phyloP scores from a whole-genome alignment of 306 rosid species.

The Prunus persica region DNA sequence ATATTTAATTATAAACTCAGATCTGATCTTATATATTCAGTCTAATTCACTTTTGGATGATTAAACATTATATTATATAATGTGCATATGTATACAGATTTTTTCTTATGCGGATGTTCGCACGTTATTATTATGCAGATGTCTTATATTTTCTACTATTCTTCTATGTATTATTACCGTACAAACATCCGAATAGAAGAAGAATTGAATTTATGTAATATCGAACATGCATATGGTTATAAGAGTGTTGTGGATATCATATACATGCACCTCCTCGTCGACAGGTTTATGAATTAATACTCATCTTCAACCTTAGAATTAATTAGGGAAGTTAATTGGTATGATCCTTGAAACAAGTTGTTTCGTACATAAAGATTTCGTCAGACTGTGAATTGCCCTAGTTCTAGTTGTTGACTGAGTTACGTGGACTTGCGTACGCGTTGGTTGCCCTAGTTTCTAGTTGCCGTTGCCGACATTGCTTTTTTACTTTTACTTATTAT shows the following conservation, averaged over 20 bases:
- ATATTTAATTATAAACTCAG: not conserved
- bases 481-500: too few species aligned
- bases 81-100: too few species aligned
- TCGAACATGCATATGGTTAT: not conserved
- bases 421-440: not conserved
- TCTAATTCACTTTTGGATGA: not conserved
- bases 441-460: not conserved
- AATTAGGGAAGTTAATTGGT: not conserved
- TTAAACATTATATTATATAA: too few species aligned
- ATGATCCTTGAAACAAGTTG: not conserved
- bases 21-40: not conserved
- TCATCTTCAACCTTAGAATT: not conserved
- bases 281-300: not conserved
- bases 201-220: too few species aligned
- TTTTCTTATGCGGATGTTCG: too few species aligned
- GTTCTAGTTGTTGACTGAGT: not conserved
- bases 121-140: too few species aligned
- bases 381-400: not conserved
- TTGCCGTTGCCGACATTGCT: not conserved
- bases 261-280: not conserved
- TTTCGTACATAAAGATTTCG: not conserved
- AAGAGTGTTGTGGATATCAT: not conserved
- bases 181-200: too few species aligned
- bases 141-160: too few species aligned
- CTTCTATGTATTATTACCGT: too few species aligned